Evolutionary conservation across 441 rosid genomes (phyloP).

Genomic region (Bruguiera hainesii): DNA sequence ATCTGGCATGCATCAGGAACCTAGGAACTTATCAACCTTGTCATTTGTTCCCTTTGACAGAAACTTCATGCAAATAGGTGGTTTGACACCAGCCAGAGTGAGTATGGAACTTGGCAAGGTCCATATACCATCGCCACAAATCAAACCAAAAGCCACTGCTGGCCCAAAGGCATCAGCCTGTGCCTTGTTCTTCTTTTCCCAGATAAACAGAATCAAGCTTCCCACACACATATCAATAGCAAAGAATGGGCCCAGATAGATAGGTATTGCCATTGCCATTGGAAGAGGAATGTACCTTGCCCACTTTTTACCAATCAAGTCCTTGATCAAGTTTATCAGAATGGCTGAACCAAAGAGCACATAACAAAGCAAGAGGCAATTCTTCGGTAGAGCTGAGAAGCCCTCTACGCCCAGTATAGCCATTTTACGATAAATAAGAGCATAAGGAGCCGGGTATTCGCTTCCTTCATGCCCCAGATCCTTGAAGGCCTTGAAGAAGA

Average conservation of each 20-base stretch:
- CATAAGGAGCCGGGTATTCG: conserved; percentile 65
- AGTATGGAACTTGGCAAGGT: conserved; percentile 72
- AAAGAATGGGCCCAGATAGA: conserved; percentile 74
- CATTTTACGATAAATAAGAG: conserved; percentile 58
- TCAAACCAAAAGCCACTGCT: conserved; percentile 88
- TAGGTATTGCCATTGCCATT: conserved; percentile 95
- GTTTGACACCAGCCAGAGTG: conserved; percentile 62
- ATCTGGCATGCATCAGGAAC: neutral
- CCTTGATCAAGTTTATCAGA: conserved; percentile 51
- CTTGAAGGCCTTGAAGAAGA: conserved; percentile 72
- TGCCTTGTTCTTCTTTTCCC: conserved; percentile 60
- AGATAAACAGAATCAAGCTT: conserved; percentile 64
- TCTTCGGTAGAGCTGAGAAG: conserved; percentile 60
- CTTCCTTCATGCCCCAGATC: conserved; percentile 55
- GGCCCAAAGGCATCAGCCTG: conserved; percentile 75
- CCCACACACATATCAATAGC: conserved; percentile 87
- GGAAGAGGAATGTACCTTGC: conserved; percentile 59
- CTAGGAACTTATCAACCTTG: conserved; percentile 19
- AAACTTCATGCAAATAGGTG: conserved; percentile 93
- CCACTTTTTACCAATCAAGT: conserved; percentile 37
- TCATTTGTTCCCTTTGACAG: conserved; percentile 41
- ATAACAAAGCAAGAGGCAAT: conserved; percentile 74
- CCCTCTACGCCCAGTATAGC: conserved; percentile 74
- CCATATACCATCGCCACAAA: conserved; percentile 93
- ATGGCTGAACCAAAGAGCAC: conserved; percentile 60